A percentile compares a stretch with the other conserved stretches of the same genome.
Conservation (phyloP, 352 stramenopile genomes). For the Globisporangium carolinianum region DNA sequence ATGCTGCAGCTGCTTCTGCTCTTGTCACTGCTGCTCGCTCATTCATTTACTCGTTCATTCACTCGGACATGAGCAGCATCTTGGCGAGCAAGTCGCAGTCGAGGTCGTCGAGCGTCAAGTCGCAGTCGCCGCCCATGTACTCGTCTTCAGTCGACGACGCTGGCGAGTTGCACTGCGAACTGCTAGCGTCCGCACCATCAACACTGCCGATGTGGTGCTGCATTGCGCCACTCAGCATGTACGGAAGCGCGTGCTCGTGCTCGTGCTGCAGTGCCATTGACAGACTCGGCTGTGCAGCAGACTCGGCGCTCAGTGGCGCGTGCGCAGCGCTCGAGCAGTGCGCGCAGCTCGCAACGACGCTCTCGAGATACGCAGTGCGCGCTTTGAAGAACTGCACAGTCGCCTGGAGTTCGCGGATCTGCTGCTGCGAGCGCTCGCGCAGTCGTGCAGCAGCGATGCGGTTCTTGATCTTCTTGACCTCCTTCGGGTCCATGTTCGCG, state of each 20-base stretch:
- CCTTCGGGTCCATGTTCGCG: slow-evolving; percentile 27
- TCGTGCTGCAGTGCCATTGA: neutral
- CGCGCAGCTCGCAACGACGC: slow-evolving; percentile 16
- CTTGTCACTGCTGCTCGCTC: neutral
- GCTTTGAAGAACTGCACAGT: slow-evolving; percentile 25
- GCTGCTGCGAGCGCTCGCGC: slow-evolving; percentile 42
- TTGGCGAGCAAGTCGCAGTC: slow-evolving; percentile 17
- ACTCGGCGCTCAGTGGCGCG: neutral
- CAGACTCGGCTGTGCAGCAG: neutral
- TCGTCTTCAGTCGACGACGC: slow-evolving; percentile 3
- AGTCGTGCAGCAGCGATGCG: slow-evolving; percentile 34
- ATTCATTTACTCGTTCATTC: too few relatives aligned
- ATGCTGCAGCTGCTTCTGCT: too few relatives aligned
- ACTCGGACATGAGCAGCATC: slow-evolving; percentile 10
- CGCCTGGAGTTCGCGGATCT: slow-evolving; percentile 30
- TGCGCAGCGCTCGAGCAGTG: slow-evolving; percentile 16
- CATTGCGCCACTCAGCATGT: too few relatives aligned
- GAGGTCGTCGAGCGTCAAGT: slow-evolving; percentile 2
- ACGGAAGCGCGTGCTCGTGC: too few relatives aligned
- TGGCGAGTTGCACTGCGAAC: slow-evolving; percentile 4
- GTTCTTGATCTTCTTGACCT: slow-evolving; percentile 51
- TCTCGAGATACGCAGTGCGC: slow-evolving; percentile 32
- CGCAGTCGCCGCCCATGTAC: slow-evolving; percentile 17
- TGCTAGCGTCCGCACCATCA: too few relatives aligned
- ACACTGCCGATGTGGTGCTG: too few relatives aligned